A percentile compares a stretch with the other conserved stretches of the same genome.
Conservation (phyloP, 2,329 filamentous ascomycete species). For the Thermoascus crustaceus region DNA sequence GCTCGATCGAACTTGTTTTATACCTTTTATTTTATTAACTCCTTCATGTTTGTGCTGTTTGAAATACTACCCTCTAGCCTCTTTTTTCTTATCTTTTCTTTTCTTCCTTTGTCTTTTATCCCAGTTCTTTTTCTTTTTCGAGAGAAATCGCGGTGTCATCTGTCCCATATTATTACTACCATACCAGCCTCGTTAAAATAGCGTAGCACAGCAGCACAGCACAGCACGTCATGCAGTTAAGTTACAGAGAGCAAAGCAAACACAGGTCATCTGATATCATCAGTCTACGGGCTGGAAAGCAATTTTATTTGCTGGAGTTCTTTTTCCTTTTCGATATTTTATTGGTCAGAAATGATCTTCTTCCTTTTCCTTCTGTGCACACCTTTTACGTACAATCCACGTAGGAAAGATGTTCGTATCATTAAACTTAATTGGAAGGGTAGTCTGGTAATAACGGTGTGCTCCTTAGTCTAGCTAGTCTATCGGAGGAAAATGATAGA, state of each 20-base stretch:
- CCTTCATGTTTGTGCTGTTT: slow-evolving; percentile 1
- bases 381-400: too few species aligned
- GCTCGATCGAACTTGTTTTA: slow-evolving; percentile 10
- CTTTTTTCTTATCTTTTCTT: slow-evolving; percentile 9
- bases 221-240: slow-evolving; percentile 2
- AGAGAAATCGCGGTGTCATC: background rate
- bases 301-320: background rate
- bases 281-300: background rate
- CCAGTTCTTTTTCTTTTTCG: slow-evolving; percentile 3
- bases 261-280: too few species aligned
- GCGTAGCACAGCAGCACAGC: too few species aligned
- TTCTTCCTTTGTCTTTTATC: slow-evolving; percentile 6
- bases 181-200: background rate
- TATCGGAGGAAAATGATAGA: too few species aligned
- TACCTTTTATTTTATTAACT: slow-evolving; percentile 10
- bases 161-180: background rate
- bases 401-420: too few species aligned
- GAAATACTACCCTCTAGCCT: slow-evolving; percentile 9
- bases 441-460: too few species aligned
- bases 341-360: background rate
- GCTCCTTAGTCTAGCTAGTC: too few species aligned
- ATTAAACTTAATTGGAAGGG: too few species aligned
- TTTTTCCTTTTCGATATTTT: background rate
- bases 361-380: slow-evolving; percentile 1
- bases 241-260: too few species aligned